Evolutionary conservation across 345 rosid species (phyloP), one percentile per base, ranked within the genome.

Genomic region (Pseudoturritis turrita): DNA sequence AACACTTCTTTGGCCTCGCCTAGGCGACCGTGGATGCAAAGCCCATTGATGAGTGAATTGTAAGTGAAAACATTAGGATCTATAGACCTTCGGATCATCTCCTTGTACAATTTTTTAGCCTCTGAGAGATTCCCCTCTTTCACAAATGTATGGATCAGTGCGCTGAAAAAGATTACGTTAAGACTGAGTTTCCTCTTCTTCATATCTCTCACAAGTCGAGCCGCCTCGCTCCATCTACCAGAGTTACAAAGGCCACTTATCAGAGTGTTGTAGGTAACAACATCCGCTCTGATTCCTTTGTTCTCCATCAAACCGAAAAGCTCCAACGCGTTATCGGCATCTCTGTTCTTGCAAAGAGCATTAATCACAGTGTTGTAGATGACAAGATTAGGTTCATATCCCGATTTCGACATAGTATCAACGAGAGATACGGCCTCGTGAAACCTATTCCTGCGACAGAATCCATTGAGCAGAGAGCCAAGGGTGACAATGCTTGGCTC

Each of bases 201-300:
- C 73, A 74, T 67, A 41, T 68, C 69, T 31, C 58, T 61, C 3
- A 50, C n/a, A 39, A 67, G 52, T 0, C 29, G 47, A 50, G 54
- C 66, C 3, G 61, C 73, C 1, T 74, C 62, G 17, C n/a, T 65
- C 73, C 72, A 65, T 51, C 73, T 65, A 50, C 60, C 73, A 31
- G 54, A 57, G 22, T 40, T 36, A 50, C 53, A 58, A 10, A 47
- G 59, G 1, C 14, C 35, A n/a, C 0, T 56, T 0, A 45, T 33
- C 0, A 73, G 59, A 49, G 73, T 47, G 59, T 47, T 74, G 60
- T 19, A 74, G 14, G 73, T 66, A 41, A 74, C 73, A 50, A 26
- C 23, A 36, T 73, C 77, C 0, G 59, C 36, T 39, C 35, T 12
- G 35, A 56, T 26, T 46, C 72, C 72, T 36, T 39, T 65, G 3